Percentiles rank a stretch among this genome's conserved stretches.
These are phyloP conservation scores for Leersia perrieri DNA, from an alignment of 176 grass and related monocot genomes.

Conservation along the genomic window DNA sequence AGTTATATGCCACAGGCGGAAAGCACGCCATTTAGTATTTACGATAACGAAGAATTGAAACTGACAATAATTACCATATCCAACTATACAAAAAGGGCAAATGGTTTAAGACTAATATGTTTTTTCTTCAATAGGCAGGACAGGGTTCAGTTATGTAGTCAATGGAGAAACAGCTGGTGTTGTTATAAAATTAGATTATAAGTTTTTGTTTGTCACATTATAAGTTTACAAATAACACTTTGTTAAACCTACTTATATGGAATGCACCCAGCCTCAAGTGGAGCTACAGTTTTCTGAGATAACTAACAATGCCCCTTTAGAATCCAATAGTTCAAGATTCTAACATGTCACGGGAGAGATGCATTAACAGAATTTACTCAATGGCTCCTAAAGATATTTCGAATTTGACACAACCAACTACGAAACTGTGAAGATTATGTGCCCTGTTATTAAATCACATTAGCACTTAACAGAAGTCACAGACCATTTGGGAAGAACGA, in stretches of 20 bases:
- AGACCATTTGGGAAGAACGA: neutral
- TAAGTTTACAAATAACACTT: neutral
- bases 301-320: neutral
- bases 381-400: neutral
- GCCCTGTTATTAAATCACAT: neutral
- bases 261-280: neutral
- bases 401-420: neutral
- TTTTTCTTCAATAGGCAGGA: neutral
- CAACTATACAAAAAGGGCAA: neutral
- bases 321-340: neutral
- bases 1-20: neutral
- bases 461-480: neutral
- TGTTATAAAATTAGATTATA: neutral
- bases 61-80: neutral
- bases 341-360: neutral
- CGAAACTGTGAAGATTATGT: conserved; percentile 1
- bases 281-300: neutral
- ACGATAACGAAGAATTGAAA: neutral
- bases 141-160: neutral
- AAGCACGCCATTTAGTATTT: too few relatives aligned
- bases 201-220: neutral
- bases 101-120: neutral
- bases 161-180: neutral
- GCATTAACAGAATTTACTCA: neutral
- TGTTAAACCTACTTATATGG: neutral